Evolutionary conservation across 495 filamentous ascomycete genomes (phyloP).

Genomic region (Cladorrhinum samala): DNA sequence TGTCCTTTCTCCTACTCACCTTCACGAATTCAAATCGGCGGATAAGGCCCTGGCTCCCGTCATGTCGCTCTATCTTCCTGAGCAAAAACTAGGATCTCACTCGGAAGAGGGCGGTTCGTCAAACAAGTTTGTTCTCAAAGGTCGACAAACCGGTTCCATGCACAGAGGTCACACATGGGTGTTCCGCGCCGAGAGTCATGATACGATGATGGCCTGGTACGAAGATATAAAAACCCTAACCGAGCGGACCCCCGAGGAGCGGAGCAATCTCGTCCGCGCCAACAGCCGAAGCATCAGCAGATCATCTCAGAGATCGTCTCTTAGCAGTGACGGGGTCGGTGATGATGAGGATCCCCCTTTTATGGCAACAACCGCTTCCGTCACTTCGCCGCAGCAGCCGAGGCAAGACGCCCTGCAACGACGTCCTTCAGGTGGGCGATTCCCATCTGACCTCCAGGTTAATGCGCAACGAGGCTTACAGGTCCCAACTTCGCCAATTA

Average conservation of each 20-base stretch:
- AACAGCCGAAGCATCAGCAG: conserved; percentile 72
- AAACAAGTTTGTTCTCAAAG: conserved; percentile 98
- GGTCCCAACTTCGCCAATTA: conserved; percentile 68
- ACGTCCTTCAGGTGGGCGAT: conserved; percentile 80
- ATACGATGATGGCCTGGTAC: conserved; percentile 97
- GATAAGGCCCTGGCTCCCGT: conserved; percentile 62
- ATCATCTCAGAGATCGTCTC: conserved; percentile 55
- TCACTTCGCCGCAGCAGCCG: conserved; percentile 22
- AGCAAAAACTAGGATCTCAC: conserved; percentile 91
- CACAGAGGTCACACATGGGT: conserved; percentile 97
- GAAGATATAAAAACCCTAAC: conserved; percentile 83
- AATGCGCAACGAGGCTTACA: conserved; percentile 65
- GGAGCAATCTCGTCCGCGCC: conserved; percentile 74
- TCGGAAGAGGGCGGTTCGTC: conserved; percentile 77
- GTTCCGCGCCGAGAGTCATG: conserved; percentile 89
- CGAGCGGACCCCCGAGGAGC: conserved; percentile 82
- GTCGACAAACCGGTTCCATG: conserved; percentile 85
- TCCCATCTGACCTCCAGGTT: conserved; percentile 80
- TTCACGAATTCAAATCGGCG: conserved; percentile 96
- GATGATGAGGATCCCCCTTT: conserved; percentile 82
- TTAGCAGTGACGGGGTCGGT: conserved; percentile 69
- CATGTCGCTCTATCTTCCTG: conserved; percentile 92
- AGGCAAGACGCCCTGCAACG: conserved; percentile 43
- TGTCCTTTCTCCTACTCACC: conserved; percentile 88
- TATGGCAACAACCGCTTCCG: conserved; percentile 50